phyloP scores from a whole-genome alignment of 1,139 yeast genomes.

The Hansenula sp. region DNA sequence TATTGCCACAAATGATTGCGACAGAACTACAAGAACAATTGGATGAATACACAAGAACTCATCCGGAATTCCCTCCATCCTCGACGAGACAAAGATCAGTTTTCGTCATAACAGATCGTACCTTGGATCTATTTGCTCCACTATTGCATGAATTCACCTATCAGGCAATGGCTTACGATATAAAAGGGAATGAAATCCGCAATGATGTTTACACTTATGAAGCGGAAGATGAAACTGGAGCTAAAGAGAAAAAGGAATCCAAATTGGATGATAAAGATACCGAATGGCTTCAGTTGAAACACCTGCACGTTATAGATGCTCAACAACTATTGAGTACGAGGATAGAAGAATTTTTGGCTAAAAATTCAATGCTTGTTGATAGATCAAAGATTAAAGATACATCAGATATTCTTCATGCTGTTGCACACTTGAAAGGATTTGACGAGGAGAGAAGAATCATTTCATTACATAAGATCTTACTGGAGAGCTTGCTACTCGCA shows the following conservation, averaged over 20 bases:
- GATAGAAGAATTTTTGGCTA: constrained; percentile 63
- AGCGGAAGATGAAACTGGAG: constrained; percentile 60
- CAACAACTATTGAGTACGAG: constrained; percentile 59
- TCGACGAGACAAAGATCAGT: constrained; percentile 66
- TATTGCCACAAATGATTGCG: constrained; percentile 73
- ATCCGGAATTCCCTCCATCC: constrained; percentile 57
- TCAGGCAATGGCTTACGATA: constrained; percentile 89
- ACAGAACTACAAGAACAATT: constrained; percentile 63
- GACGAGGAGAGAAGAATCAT: constrained; percentile 63
- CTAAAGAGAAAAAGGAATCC: constrained; percentile 41
- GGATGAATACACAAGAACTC: constrained; percentile 69
- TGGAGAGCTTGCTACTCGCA: constrained; percentile 52
- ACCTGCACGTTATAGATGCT: constrained; percentile 74
- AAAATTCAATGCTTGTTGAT: constrained; percentile 69
- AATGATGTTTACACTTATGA: constrained; percentile 53
- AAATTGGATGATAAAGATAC: constrained; percentile 61
- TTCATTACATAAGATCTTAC: constrained; percentile 55
- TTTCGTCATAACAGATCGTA: constrained; percentile 74
- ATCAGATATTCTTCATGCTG: constrained; percentile 59
- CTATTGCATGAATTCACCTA: constrained; percentile 88
- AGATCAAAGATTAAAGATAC: constrained; percentile 57
- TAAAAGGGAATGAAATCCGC: constrained; percentile 35
- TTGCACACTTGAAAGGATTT: constrained; percentile 65
- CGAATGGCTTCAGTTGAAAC: constrained; percentile 73
- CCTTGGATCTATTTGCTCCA: constrained; percentile 82